Base-by-base conservation (phyloP, 805 yeast species). In the Lipomyces japonicus region DNA sequence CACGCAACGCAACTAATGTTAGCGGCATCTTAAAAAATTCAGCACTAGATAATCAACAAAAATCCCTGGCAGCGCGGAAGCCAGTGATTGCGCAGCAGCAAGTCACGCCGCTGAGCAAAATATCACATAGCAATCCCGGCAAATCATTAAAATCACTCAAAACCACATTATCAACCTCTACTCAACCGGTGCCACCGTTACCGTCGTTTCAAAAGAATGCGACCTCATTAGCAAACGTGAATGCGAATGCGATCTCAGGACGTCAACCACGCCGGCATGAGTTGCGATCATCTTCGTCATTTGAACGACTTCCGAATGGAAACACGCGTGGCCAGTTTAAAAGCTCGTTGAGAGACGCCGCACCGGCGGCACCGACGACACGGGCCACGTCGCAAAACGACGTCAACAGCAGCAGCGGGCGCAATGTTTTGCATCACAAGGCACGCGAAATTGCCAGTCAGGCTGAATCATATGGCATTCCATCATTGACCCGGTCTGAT, bases 1-100 rank as follows among this genome's bases (percentile, higher is more conserved):
- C 55, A 12, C 42, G 43, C 5, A 39, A 19, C 23, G 46, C 42
- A 26, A 26, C 16, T 19, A 42, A 44, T 3, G 16, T 35, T 14
- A 34, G 40, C 18, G 39, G 39, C 21, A 38, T 50, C 12, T 38
- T 44, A 18, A 44, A 36, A 16, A 26, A 39, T 3, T 16, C 53
- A 6, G 34, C 53, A 26, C 44, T 48, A 6, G 44, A 28, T 5
- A 10, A 6, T 14, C 14, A 23, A 16, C 38, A 24, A 28, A 9
- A 12, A 9, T 9, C 37, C 19, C 6, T 10, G 9, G 31, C 45
- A 22, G 28, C n/a, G n/a, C n/a, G n/a, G n/a, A n/a, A n/a, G n/a
- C n/a, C n/a, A n/a, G n/a, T n/a, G n/a, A n/a, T n/a, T n/a, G n/a
- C n/a, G n/a, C n/a, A n/a, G n/a, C n/a, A n/a, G n/a, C n/a, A n/a